Evolutionary conservation across 345 rosid genomes (phyloP).

Genomic region (Dovyalis caffra): DNA sequence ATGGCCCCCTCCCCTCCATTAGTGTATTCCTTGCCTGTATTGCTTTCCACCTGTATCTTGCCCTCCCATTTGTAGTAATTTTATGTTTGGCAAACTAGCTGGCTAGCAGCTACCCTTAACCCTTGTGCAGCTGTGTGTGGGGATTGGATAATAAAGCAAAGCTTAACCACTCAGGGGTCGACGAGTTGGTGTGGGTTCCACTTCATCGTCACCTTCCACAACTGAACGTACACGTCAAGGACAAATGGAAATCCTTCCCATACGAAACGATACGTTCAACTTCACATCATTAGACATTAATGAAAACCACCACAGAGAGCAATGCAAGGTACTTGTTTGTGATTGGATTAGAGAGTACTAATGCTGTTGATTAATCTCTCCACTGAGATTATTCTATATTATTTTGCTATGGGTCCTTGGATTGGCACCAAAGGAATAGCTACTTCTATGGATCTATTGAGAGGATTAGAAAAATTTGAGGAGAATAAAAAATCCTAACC

Average conservation of each 20-base stretch:
- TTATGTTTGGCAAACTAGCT: neutral
- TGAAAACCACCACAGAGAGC: neutral
- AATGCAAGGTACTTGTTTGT: neutral
- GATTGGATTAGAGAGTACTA: neutral
- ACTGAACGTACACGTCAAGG: slow-evolving; percentile 49
- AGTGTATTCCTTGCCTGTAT: neutral
- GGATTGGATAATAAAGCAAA: neutral
- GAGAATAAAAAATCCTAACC: slow-evolving; percentile 34
- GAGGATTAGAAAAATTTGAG: neutral
- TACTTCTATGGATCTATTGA: too few species aligned
- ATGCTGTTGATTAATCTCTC: slow-evolving; percentile 2
- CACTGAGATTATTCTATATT: slow-evolving; percentile 20
- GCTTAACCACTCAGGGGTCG: neutral
- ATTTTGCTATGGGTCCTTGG: too few species aligned
- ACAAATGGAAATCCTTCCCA: slow-evolving; percentile 30
- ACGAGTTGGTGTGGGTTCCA: neutral
- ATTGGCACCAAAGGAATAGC: too few species aligned
- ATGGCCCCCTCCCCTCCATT: slow-evolving; percentile 9
- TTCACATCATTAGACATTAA: neutral
- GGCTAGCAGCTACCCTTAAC: neutral
- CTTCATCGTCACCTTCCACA: slow-evolving; percentile 31
- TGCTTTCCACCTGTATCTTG: neutral
- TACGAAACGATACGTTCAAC: slow-evolving; percentile 17
- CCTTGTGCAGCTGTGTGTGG: too few species aligned
- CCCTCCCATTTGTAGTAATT: neutral